phyloP scores from a whole-genome alignment of 2,329 filamentous ascomycete species.

The Phaeophleospora eucalypticola region DNA sequence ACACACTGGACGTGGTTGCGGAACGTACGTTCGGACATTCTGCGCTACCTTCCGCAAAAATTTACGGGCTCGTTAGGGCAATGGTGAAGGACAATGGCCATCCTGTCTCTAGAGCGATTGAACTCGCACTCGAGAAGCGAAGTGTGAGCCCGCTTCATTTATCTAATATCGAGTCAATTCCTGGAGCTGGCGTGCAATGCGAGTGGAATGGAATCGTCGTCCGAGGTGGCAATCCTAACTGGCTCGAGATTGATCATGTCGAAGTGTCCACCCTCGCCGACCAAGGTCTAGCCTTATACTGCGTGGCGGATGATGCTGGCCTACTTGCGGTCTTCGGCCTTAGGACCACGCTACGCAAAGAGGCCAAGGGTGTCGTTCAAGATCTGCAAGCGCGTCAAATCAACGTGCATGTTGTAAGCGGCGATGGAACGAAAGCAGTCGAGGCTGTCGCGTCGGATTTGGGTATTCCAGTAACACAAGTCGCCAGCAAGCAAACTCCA shows the following conservation, averaged over 20 bases:
- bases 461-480: conserved; percentile 31
- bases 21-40: conserved; percentile 24
- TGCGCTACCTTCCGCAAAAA: too few relatives aligned
- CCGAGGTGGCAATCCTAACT: conserved; percentile 45
- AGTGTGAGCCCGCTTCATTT: not conserved
- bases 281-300: conserved; percentile 52
- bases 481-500: conserved; percentile 48
- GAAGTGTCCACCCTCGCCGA: conserved; percentile 34
- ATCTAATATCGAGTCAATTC: conserved; percentile 28
- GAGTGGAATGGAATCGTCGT: conserved; percentile 16
- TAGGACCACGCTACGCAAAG: conserved; percentile 47
- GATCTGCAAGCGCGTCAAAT: conserved; percentile 50
- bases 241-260: conserved; percentile 39
- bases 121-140: not conserved
- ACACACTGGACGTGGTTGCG: conserved; percentile 43
- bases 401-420: conserved; percentile 52
- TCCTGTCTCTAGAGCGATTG: conserved; percentile 24
- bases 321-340: conserved; percentile 51
- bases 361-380: conserved; percentile 48
- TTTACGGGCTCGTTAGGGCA: not conserved
- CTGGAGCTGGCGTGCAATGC: conserved; percentile 46
- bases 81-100: conserved; percentile 19
- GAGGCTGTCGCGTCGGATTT: conserved; percentile 43
- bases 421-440: conserved; percentile 52
- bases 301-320: conserved; percentile 47